Evolutionary conservation across 2,329 filamentous ascomycete genomes (phyloP).

Genomic region (Exutisphaerella laricina): DNA sequence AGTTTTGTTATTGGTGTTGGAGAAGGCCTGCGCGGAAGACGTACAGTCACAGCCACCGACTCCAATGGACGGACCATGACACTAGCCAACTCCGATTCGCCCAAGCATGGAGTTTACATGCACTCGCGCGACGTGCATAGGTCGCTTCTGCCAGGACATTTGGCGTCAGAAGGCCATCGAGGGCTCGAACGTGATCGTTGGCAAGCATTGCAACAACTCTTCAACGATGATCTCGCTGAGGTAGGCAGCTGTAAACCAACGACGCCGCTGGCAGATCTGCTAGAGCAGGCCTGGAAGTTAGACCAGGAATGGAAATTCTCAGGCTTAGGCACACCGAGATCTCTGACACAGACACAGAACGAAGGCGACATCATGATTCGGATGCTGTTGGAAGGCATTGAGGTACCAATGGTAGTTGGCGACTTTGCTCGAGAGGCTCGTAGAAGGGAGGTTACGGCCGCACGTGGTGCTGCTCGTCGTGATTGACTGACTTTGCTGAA

Average conservation of each 20-base stretch:
- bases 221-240: constrained; percentile 6
- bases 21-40: not conserved
- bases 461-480: not conserved
- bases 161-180: not conserved
- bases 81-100: not conserved
- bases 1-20: constrained; percentile 25
- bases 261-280: constrained; percentile 14
- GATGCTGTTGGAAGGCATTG: constrained; percentile 22
- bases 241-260: constrained; percentile 7
- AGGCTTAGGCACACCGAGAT: constrained; percentile 9
- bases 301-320: constrained; percentile 23
- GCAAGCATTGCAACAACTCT: not conserved
- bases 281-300: constrained; percentile 20
- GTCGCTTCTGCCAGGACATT: not conserved
- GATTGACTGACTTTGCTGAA: not conserved
- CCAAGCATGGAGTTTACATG: not conserved
- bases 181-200: not conserved
- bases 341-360: not conserved
- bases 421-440: constrained; percentile 7
- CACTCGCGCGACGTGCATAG: not conserved
- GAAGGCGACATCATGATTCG: constrained; percentile 12
- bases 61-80: not conserved
- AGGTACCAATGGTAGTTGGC: constrained; percentile 21
- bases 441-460: not conserved
- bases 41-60: not conserved